Evolutionary conservation across 345 rosid species (phyloP), one percentile per base, ranked within the genome.

Genomic region (Psidium friedrichsthalianum): DNA sequence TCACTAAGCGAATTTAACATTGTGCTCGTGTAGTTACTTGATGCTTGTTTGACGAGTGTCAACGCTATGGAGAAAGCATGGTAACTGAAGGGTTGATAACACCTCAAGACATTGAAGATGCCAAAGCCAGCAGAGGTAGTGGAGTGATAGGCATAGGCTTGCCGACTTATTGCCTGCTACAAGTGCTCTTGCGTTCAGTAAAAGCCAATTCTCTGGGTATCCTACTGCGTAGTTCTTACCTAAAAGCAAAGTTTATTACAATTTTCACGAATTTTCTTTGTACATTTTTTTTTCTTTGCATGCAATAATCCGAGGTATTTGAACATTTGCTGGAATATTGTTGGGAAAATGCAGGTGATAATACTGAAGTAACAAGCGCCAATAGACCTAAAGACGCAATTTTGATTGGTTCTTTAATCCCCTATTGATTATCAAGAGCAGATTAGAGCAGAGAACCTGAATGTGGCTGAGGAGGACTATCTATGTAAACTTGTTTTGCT

Each of bases 341-440:
- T 22, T 85, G 11, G 15, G 54, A 58, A 64, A 84, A 47, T 90
- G 88, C 85, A 97, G 99, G 91, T 74, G 98, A 94, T 25, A 78
- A 47, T 47, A 89, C 93, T 0, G 99, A 96, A 92, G 89, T 97
- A 91, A 95, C 96, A 2, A 88, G 88, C 83, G 88, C 91, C 47
- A 95, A 94, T 88, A 92, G 94, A 21, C 99, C 99, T 4, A 95
- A 91, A 88, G 99, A 97, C 32, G 74, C 88, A 42, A 91, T 94
- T 86, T 90, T 56, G 91, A 90, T 44, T 91, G 92, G 92, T 90
- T 91, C 84, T 83, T 91, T 32, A 86, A 89, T 52, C 93, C 93
- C 27, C 87, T 91, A 44, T 64, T 91, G 83, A 83, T 91, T 82
- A 87, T 91, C 88, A 91, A 89, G 84, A 91, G 6, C 93, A 91